Base-by-base conservation (phyloP, 108 stramenopile genomes). In the Parietichytrium sp. region DNA sequence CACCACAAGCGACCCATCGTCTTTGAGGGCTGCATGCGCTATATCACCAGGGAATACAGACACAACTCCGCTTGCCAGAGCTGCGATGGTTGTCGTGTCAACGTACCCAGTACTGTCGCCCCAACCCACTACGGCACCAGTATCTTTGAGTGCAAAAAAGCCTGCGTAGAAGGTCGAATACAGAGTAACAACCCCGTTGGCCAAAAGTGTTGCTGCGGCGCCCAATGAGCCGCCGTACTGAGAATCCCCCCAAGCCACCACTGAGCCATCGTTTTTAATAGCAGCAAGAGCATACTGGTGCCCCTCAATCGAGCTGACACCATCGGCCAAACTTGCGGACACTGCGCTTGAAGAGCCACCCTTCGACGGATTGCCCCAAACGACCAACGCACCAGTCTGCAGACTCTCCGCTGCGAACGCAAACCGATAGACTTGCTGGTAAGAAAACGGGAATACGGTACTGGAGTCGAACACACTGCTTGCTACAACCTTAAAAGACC, bases 331-430 rank as follows among this genome's bases (percentile, higher is more conserved):
- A 18, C 42, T 4, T 15, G 55, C 16, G 36, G 33, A 38, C 20
- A 72, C 55, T n/a, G 29, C 7, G 29, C 36, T 42, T 30, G 36
- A 42, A 38, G 33, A 30, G 38, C 55, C 55, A 31, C 55, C 55
- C 15, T 38, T 30, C 8, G 7, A 8, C 30, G 55, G 25, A 38
- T 72, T 72, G 4, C 55, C 55, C 55, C 55, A 72, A 4, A 38
- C 42, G 55, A 72, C 55, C 4, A 72, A 30, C 20, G 55, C 33
- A 4, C 55, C 55, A n/a, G n/a, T n/a, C n/a, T n/a, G n/a, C n/a
- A n/a, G n/a, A n/a, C n/a, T n/a, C n/a, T n/a, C n/a, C n/a, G n/a
- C n/a, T n/a, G n/a, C n/a, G n/a, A n/a, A n/a, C n/a, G n/a, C n/a
- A n/a, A n/a, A n/a, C n/a, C n/a, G n/a, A n/a, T n/a, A n/a, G n/a